Percentiles rank a stretch among this genome's conserved stretches.
phyloP scores from a whole-genome alignment of 1,284 basidiomycete species.

The Macrocystidia cucumis region DNA sequence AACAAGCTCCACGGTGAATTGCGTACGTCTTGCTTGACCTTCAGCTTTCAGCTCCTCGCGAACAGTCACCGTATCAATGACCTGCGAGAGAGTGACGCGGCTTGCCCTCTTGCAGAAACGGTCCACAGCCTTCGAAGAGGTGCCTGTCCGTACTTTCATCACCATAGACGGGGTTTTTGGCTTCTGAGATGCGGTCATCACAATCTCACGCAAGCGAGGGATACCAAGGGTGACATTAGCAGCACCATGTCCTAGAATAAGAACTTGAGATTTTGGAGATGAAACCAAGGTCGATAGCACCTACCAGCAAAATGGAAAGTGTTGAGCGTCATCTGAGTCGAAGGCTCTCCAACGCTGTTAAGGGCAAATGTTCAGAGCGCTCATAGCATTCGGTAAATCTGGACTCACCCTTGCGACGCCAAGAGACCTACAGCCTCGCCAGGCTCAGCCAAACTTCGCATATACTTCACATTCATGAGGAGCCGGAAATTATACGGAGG shows the following conservation, averaged over 20 bases:
- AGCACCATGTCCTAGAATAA: slow-evolving; percentile 81
- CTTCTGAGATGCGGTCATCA: slow-evolving; percentile 97
- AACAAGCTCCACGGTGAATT: slow-evolving; percentile 77
- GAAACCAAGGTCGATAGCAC: slow-evolving; percentile 15
- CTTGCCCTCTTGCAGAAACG: slow-evolving; percentile 90
- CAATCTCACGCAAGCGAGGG: slow-evolving; percentile 96
- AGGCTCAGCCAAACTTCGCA: slow-evolving; percentile 91
- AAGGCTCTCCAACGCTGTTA: slow-evolving; percentile 91
- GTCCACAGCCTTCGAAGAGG: slow-evolving; percentile 53
- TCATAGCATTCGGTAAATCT: not conserved
- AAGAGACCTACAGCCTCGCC: slow-evolving; percentile 97
- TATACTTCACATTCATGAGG: slow-evolving; percentile 87
- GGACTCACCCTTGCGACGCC: slow-evolving; percentile 94
- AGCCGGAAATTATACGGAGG: slow-evolving; percentile 61
- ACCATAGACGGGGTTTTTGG: slow-evolving; percentile 99
- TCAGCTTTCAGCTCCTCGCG: slow-evolving; percentile 73
- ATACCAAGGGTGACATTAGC: slow-evolving; percentile 99
- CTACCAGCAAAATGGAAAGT: slow-evolving; percentile 98
- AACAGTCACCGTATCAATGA: slow-evolving; percentile 83
- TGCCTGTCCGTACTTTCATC: slow-evolving; percentile 60
- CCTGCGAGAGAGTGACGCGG: slow-evolving; percentile 82
- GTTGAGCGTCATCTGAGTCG: slow-evolving; percentile 99
- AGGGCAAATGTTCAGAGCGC: slow-evolving; percentile 3
- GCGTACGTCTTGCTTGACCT: slow-evolving; percentile 65
- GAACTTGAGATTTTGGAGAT: slow-evolving; percentile 9